phyloP scores from a whole-genome alignment of 2,329 filamentous ascomycete genomes.

The Arthrobotrys iridis region DNA sequence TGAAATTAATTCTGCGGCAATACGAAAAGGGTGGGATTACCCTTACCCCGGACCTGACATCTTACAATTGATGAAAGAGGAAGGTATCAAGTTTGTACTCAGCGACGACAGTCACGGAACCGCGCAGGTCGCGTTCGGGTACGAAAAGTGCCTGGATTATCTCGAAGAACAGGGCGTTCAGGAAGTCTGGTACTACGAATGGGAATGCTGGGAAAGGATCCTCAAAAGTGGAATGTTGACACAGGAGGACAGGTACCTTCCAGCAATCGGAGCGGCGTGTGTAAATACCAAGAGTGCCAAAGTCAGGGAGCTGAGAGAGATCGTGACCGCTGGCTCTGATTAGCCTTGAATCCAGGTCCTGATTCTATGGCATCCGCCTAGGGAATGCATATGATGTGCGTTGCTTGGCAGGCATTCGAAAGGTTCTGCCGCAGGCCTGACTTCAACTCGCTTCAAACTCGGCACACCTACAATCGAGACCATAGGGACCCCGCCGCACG shows the following conservation, averaged over 20 bases:
- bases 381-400: too few species aligned
- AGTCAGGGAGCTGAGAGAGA: slow-evolving; percentile 20
- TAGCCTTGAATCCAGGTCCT: too few species aligned
- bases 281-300: slow-evolving; percentile 24
- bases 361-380: too few species aligned
- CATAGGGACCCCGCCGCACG: too few species aligned
- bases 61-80: slow-evolving; percentile 73
- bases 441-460: too few species aligned
- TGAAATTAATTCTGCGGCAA: slow-evolving; percentile 86
- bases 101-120: slow-evolving; percentile 95
- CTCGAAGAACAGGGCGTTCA: slow-evolving; percentile 73
- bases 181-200: slow-evolving; percentile 64
- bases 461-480: too few species aligned
- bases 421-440: too few species aligned
- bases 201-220: slow-evolving; percentile 10
- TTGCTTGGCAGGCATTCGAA: too few species aligned
- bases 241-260: slow-evolving; percentile 8
- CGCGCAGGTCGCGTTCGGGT: slow-evolving; percentile 88
- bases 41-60: slow-evolving; percentile 85
- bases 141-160: slow-evolving; percentile 75
- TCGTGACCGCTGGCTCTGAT: too few species aligned
- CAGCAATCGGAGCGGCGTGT: slow-evolving; percentile 1
- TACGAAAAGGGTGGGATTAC: slow-evolving; percentile 89
- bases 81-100: slow-evolving; percentile 80
- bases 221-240: slow-evolving; percentile 19